Evolutionary conservation across 192 early-diverging fungal genomes (phyloP).

Genomic region (Backusella psychrophila): DNA sequence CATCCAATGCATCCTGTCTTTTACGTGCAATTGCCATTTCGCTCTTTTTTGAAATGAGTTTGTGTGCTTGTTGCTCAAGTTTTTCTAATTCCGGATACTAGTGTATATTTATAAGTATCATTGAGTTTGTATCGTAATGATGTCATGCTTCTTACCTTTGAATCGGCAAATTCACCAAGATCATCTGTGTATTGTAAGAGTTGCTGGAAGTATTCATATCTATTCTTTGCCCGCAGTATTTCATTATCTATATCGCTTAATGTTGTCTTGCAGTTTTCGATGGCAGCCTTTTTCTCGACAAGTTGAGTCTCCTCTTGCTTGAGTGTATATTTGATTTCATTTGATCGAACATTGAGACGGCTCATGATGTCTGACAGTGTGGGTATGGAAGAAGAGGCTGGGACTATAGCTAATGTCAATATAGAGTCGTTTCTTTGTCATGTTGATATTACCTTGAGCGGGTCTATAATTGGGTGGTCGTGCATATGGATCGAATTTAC

Average conservation of each 20-base stretch:
- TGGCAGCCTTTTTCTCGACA: conserved; percentile 35
- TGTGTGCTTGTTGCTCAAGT: conserved; percentile 44
- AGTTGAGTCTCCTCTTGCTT: conserved; percentile 37
- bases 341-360: conserved; percentile 27
- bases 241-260: conserved; percentile 37
- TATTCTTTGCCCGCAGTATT: conserved; percentile 35
- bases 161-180: conserved; percentile 53
- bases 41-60: conserved; percentile 30
- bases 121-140: not conserved
- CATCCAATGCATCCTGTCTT: conserved; percentile 39
- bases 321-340: conserved; percentile 25
- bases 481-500: conserved; percentile 27
- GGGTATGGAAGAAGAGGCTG: conserved; percentile 36
- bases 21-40: conserved; percentile 36
- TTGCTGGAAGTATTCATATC: conserved; percentile 56
- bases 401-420: conserved; percentile 38
- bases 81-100: conserved; percentile 52
- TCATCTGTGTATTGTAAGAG: conserved; percentile 44
- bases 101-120: not conserved
- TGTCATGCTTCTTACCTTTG: conserved; percentile 37
- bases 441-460: conserved; percentile 7
- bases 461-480: conserved; percentile 14
- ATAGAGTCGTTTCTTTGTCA: no score
- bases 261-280: conserved; percentile 22
- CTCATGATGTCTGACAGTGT: conserved; percentile 37